Conservation (phyloP, 306 rosid genomes). For the Comarum palustre region DNA sequence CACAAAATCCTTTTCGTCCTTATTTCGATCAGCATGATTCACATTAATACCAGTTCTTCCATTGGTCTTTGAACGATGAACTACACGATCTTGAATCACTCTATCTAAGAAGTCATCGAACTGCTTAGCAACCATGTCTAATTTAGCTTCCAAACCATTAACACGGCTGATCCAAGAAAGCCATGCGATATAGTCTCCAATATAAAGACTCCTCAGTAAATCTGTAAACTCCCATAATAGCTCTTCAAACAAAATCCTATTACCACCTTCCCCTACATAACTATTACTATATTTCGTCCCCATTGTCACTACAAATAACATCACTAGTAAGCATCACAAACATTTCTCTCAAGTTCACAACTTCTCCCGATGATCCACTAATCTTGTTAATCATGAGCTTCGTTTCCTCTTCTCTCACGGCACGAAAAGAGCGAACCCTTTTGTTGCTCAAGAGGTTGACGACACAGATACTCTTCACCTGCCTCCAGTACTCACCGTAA, state of each 20-base stretch:
- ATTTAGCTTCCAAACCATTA: conserved; percentile 39
- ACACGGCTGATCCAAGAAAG: conserved; percentile 37
- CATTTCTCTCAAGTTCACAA: conserved; percentile 40
- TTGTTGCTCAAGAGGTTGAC: conserved; percentile 34
- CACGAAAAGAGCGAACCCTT: conserved; percentile 33
- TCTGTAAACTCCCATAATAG: conserved; percentile 30
- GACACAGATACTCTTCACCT: conserved; percentile 26
- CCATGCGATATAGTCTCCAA: conserved; percentile 55
- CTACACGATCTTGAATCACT: conserved; percentile 44
- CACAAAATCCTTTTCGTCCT: conserved; percentile 25
- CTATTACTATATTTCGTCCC: conserved; percentile 45
- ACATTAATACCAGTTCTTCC: neutral
- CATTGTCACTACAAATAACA: conserved; percentile 39
- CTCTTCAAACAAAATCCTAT: conserved; percentile 23
- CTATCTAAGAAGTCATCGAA: conserved; percentile 41
- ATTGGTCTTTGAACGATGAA: neutral
- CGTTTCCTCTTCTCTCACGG: conserved; percentile 33
- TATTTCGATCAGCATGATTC: neutral
- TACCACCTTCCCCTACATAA: conserved; percentile 5
- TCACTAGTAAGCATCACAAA: conserved; percentile 28
- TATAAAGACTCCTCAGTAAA: conserved; percentile 27
- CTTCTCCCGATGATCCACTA: neutral
- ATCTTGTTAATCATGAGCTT: conserved; percentile 26
- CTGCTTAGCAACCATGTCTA: conserved; percentile 34
- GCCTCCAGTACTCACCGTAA: conserved; percentile 54